Evolutionary conservation across 331 rosid species (phyloP).

Genomic region (Malus hybrid): DNA sequence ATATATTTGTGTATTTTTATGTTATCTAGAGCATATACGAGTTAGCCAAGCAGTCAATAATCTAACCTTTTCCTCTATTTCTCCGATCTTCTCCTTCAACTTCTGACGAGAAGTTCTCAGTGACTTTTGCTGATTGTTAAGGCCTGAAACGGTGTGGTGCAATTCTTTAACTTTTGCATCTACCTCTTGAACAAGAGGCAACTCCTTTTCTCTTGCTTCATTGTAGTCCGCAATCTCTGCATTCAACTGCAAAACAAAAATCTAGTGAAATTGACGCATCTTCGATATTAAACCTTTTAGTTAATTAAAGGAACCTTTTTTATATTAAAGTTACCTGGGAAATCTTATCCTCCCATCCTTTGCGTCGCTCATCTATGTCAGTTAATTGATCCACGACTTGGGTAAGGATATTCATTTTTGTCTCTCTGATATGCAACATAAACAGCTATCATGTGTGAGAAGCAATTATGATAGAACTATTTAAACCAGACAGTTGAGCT

Average conservation of each 20-base stretch:
- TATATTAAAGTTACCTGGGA: conserved; percentile 38
- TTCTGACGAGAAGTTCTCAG: conserved; percentile 47
- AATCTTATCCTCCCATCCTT: conserved; percentile 40
- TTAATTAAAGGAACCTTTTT: neutral
- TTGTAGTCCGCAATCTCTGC: conserved; percentile 43
- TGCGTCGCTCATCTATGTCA: conserved; percentile 35
- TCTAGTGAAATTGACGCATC: neutral
- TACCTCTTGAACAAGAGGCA: conserved; percentile 66
- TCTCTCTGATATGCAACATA: conserved; percentile 31
- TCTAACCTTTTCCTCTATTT: conserved; percentile 72
- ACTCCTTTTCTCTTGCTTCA: conserved; percentile 64
- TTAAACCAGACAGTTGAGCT: neutral
- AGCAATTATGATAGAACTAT: neutral
- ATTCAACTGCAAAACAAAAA: conserved; percentile 44
- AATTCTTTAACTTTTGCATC: conserved; percentile 65
- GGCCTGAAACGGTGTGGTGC: conserved; percentile 51
- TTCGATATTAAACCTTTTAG: neutral
- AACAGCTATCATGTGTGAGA: neutral
- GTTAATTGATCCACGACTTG: conserved; percentile 45
- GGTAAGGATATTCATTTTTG: conserved; percentile 38
- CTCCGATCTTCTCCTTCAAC: conserved; percentile 57
- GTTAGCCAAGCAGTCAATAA: conserved; percentile 7
- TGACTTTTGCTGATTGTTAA: conserved; percentile 59
- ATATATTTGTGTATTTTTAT: neutral
- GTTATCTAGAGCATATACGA: neutral